Evolutionary conservation across 2,329 filamentous ascomycete genomes (phyloP).

Genomic region (Colletotrichum salicis): DNA sequence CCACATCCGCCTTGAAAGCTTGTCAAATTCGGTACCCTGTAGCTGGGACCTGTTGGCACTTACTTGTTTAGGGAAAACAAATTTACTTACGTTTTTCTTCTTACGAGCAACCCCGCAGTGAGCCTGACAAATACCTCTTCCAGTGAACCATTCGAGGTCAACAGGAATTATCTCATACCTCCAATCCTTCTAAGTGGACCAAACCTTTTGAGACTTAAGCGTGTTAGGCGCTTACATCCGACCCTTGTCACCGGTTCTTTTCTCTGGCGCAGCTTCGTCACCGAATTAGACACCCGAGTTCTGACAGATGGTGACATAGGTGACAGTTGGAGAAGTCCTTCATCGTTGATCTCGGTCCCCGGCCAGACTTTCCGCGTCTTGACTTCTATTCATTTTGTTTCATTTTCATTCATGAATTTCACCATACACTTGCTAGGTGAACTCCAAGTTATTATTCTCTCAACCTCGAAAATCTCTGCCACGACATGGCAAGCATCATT

Average conservation of each 20-base stretch:
- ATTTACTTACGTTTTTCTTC: background rate
- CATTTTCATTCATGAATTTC: background rate
- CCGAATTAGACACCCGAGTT: too few relatives aligned
- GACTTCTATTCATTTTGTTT: background rate
- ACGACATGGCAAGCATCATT: background rate
- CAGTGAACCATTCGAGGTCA: background rate
- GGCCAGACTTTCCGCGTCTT: background rate
- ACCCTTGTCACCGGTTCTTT: background rate
- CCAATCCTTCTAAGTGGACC: background rate
- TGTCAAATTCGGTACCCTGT: background rate
- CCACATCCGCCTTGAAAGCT: background rate
- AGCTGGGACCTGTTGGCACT: background rate
- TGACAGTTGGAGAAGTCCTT: background rate
- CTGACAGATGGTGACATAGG: background rate
- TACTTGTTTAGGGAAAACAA: background rate
- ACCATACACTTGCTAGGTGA: background rate
- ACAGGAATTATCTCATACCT: background rate
- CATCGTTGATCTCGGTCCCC: too few relatives aligned
- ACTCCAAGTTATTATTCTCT: background rate
- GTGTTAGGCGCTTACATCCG: background rate
- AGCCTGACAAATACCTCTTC: background rate
- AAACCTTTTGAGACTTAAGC: background rate
- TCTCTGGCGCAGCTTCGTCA: background rate
- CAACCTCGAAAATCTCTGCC: background rate
- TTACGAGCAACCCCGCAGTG: background rate